phyloP scores from a whole-genome alignment of 202 grass and related monocot genomes.

The Thinopyrum obtusiflorum region DNA sequence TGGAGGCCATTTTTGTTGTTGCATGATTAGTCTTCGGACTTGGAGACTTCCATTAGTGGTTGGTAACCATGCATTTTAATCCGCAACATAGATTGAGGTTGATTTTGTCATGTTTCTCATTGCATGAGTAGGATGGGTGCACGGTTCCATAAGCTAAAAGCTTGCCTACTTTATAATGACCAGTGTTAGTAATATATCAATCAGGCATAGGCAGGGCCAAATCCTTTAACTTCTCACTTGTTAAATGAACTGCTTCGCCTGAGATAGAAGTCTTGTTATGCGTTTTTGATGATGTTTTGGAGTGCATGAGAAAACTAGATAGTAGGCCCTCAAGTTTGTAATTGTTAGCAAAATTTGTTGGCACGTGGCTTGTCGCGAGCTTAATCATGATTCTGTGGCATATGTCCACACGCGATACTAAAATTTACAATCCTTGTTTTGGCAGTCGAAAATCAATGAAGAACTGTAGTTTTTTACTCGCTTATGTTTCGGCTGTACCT shows the following conservation, averaged over 20 bases:
- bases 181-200: conserved; percentile 7
- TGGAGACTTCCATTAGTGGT: background rate
- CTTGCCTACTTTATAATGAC: conserved; percentile 11
- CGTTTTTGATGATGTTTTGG: background rate
- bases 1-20: conserved; percentile 9
- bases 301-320: conserved; percentile 19
- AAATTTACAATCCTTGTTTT: conserved; percentile 7
- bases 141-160: background rate
- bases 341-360: conserved; percentile 4
- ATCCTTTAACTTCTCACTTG: conserved; percentile 1
- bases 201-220: background rate
- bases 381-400: conserved; percentile 9
- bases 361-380: background rate
- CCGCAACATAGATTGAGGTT: background rate
- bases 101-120: conserved; percentile 10
- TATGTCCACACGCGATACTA: background rate
- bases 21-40: background rate
- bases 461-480: background rate
- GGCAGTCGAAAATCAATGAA: background rate
- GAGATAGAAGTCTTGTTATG: background rate
- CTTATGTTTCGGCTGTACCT: conserved; percentile 16
- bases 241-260: conserved; percentile 12
- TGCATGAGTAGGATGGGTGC: conserved; percentile 6
- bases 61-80: background rate
- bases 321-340: background rate